Evolutionary conservation across 371 early-diverging fungal genomes (phyloP).

Genomic region (Fennellomyces sp.): DNA sequence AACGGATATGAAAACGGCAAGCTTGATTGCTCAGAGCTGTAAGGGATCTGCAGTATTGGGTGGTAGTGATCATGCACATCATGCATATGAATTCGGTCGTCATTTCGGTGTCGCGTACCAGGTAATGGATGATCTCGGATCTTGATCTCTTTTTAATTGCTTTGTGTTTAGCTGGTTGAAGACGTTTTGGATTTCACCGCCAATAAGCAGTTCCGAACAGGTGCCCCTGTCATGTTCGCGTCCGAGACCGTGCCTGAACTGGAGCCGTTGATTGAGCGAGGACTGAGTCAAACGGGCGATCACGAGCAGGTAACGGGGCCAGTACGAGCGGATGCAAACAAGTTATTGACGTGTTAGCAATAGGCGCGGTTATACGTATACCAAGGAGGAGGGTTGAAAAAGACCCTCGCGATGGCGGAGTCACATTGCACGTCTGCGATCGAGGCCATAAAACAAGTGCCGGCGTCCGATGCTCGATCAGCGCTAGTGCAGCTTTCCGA

Average conservation of each 20-base stretch:
- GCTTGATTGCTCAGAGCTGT: constrained; percentile 92
- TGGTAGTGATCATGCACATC: constrained; percentile 71
- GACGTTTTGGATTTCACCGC: constrained; percentile 90
- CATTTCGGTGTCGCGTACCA: constrained; percentile 94
- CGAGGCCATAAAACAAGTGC: constrained; percentile 63
- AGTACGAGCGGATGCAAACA: neutral
- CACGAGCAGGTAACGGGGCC: constrained; percentile 45
- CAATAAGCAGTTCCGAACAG: constrained; percentile 61
- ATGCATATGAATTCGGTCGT: constrained; percentile 83
- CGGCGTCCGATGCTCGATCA: constrained; percentile 64
- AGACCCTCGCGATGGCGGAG: constrained; percentile 61
- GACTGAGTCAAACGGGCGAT: constrained; percentile 71
- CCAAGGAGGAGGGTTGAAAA: constrained; percentile 68
- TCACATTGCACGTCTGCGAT: constrained; percentile 63
- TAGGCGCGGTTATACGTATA: constrained; percentile 73
- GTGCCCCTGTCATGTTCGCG: constrained; percentile 84
- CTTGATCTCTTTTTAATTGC: neutral
- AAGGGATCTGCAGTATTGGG: constrained; percentile 86
- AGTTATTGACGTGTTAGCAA: no score
- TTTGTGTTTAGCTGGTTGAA: constrained; percentile 69
- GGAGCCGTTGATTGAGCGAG: constrained; percentile 80
- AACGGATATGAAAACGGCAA: constrained; percentile 92
- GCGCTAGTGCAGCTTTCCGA: constrained; percentile 64
- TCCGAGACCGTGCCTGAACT: constrained; percentile 85
- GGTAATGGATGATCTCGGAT: constrained; percentile 45